Evolutionary conservation across 2,329 filamentous ascomycete species (phyloP), one percentile per base, ranked within the genome.

Genomic region (Arthroderma sp.): DNA sequence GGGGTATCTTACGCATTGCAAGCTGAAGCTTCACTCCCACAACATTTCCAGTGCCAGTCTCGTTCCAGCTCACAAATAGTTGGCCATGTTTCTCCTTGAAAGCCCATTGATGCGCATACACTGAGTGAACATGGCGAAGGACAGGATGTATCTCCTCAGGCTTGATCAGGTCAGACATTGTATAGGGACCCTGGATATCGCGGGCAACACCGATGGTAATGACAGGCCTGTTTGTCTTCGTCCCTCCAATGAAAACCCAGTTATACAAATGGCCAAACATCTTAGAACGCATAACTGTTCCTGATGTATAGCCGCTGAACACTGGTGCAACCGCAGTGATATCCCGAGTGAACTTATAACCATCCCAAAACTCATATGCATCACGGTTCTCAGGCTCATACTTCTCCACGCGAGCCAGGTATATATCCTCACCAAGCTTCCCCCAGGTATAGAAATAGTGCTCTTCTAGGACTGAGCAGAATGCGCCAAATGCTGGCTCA

Each of bases 91-190:
- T 44, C 38, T 61, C 58, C 8, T 55, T 11, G 33, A 44, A 52
- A 19, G 57, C 60, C 60, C 60, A 61, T 35, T 55, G 58, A 55
- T 61, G 60, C n/a, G 56, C 56, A 39, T 60, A 59, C 21, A 61
- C 39, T 7, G 55, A 59, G 25, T 44, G 55, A 8, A 47, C 55
- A 19, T 56, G 47, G 5, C 23, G 28, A 37, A 52, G 43, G 11
- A 5, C 28, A 17, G 54, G 56, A 3, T 43, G 33, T 17, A 61
- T 21, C 4, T 19, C 25, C 21, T 44, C 33, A 17, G 51, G 49
- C 31, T 57, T 41, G 35, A 60, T 41, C 9, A 59, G 25, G 19
- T 53, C 39, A 38, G 53, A 57, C 43, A 61, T 60, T 28, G 57
- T 23, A 53, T 59, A 61, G 3, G 60, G 58, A 8, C 60, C 59